A percentile compares a stretch with the other conserved stretches of the same genome.
phyloP scores from a whole-genome alignment of 179 eudicot species.

The Beta corolliflora region DNA sequence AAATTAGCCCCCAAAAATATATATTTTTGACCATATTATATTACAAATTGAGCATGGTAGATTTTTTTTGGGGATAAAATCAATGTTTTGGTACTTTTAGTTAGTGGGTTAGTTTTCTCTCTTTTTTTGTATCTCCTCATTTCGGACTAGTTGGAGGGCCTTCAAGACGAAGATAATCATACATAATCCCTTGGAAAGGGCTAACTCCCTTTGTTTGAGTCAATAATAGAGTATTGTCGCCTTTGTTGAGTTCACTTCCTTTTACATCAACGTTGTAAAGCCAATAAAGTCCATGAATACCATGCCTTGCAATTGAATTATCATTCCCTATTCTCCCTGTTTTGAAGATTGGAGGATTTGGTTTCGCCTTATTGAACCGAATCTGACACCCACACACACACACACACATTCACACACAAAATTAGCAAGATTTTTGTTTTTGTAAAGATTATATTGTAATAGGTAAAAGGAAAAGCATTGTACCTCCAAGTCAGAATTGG shows the following conservation, averaged over 20 bases:
- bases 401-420: neutral
- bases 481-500: slow-evolving; percentile 57
- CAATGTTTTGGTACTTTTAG: neutral
- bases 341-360: slow-evolving; percentile 28
- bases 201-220: slow-evolving; percentile 54
- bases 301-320: slow-evolving; percentile 60
- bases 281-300: slow-evolving; percentile 62
- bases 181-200: slow-evolving; percentile 56
- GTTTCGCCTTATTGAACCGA: slow-evolving; percentile 38
- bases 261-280: slow-evolving; percentile 44
- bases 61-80: neutral
- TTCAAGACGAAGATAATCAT: slow-evolving; percentile 62
- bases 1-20: neutral
- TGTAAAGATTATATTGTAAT: too few relatives aligned
- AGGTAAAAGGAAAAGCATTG: too few relatives aligned
- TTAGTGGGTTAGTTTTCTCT: neutral
- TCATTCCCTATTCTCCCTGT: slow-evolving; percentile 50
- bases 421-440: neutral
- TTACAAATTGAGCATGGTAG: neutral
- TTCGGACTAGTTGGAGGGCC: slow-evolving; percentile 38
- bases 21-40: neutral
- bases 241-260: slow-evolving; percentile 35
- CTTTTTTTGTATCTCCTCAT: neutral
- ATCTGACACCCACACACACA: slow-evolving; percentile 18
- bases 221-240: slow-evolving; percentile 48